A percentile compares a stretch with the other conserved stretches of the same genome.
These are phyloP conservation scores for Colletotrichum liaoningense DNA, from an alignment of 2,329 filamentous ascomycete species.

Conservation along the genomic window DNA sequence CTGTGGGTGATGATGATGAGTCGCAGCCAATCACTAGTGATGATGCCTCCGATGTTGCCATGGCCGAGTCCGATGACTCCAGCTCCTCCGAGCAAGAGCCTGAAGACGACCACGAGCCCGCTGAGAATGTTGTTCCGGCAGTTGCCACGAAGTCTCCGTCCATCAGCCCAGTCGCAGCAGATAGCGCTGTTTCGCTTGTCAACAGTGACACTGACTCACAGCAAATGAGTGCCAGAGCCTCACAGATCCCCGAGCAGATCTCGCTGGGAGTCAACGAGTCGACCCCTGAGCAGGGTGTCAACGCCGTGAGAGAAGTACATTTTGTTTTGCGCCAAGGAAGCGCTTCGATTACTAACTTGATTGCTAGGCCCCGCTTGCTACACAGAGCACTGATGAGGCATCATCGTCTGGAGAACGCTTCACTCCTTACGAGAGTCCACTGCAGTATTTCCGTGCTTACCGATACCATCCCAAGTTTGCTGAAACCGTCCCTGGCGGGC, in stretches of 20 bases:
- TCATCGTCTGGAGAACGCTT: conserved; percentile 36
- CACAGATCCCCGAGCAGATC: conserved; percentile 35
- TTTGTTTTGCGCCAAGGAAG: conserved; percentile 41
- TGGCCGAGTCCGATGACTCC: conserved; percentile 31
- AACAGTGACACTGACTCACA: conserved; percentile 43
- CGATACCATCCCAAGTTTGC: conserved; percentile 87
- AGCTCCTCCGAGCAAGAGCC: conserved; percentile 36
- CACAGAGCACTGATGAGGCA: conserved; percentile 34
- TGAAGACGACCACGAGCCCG: conserved; percentile 66
- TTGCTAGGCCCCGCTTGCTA: neutral
- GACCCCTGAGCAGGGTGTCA: conserved; percentile 41
- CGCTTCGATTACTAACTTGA: conserved; percentile 38
- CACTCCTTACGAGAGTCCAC: conserved; percentile 82
- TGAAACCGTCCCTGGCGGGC: conserved; percentile 77
- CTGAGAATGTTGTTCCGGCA: conserved; percentile 53
- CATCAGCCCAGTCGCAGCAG: conserved; percentile 40
- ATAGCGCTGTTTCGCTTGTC: conserved; percentile 38
- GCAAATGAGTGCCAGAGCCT: conserved; percentile 38
- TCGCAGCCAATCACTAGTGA: conserved; percentile 20
- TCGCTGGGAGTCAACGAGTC: conserved; percentile 35
- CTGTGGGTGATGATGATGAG: neutral
- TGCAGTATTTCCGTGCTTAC: conserved; percentile 86
- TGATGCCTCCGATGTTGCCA: conserved; percentile 33
- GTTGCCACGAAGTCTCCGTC: conserved; percentile 69
- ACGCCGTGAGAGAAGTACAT: conserved; percentile 57